Percentiles rank a stretch among this genome's conserved stretches.
phyloP scores from a whole-genome alignment of 495 filamentous ascomycete species.

The Penicillium steckii region DNA sequence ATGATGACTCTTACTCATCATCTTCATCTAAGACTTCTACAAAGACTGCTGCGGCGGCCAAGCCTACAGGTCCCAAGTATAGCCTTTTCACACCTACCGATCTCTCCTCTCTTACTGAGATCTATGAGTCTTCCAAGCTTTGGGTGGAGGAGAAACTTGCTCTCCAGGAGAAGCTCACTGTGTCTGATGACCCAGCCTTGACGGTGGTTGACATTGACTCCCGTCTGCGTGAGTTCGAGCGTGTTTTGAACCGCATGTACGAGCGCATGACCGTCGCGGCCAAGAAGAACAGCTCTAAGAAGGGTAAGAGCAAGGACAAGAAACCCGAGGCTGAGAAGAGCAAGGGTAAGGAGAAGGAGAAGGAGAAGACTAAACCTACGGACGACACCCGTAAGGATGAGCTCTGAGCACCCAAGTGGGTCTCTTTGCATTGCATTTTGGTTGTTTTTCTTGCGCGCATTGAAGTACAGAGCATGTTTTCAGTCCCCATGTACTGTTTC shows the following conservation, averaged over 20 bases:
- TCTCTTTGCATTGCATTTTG: not conserved
- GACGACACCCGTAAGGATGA: conserved; percentile 42
- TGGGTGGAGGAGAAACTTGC: conserved; percentile 72
- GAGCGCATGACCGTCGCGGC: conserved; percentile 47
- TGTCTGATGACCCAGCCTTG: conserved; percentile 69
- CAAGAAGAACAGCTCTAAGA: conserved; percentile 52
- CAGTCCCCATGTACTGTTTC: conserved; percentile 18
- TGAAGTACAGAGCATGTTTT: conserved; percentile 21
- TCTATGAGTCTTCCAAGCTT: conserved; percentile 36
- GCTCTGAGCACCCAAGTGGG: conserved; percentile 30
- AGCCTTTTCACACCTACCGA: conserved; percentile 51
- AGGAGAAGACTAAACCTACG: conserved; percentile 21
- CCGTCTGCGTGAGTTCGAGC: conserved; percentile 58
- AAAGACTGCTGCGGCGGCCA: conserved; percentile 28
- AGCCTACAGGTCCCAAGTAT: conserved; percentile 40
- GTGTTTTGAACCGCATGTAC: conserved; percentile 70
- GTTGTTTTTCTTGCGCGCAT: not conserved
- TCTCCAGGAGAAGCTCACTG: conserved; percentile 63
- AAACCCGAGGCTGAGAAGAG: conserved; percentile 44
- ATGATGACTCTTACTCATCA: conserved; percentile 42
- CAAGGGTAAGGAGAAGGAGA: conserved; percentile 22
- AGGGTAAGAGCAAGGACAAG: conserved; percentile 44
- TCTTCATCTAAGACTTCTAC: conserved; percentile 29
- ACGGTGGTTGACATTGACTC: conserved; percentile 61
- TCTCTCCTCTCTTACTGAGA: conserved; percentile 45